Evolutionary conservation across 352 stramenopile species (phyloP), one percentile per base, ranked within the genome.

Genomic region (Globisporangium mamillatum): DNA sequence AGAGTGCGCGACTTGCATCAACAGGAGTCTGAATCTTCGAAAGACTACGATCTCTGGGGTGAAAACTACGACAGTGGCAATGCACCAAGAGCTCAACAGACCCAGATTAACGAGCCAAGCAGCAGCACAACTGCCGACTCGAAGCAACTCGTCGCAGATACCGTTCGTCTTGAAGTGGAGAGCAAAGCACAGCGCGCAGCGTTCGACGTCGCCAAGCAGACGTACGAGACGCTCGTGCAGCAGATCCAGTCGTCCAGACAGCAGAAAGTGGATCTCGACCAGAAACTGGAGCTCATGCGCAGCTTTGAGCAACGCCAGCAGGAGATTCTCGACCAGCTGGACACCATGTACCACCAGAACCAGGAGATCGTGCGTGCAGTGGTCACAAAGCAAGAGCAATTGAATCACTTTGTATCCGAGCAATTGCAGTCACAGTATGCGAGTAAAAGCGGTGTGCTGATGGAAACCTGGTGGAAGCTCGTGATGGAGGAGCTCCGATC

Each of bases 221-320:
- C 64, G 20, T 72, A 72, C 44, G 70, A 62, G 14, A 63, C 75
- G 36, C 27, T 75, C 9, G 44, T 10, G 2, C 62, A 74, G 5
- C 63, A 76, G 29, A 65, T 82, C 6, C 61, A 73, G 27, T 36
- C 64, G 6, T 61, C 68, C 10, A 66, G 53, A 6, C 53, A 77
- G 64, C 69, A 76, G 29, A 83, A 82, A 58, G 60, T 72, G 46
- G 67, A 80, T 4, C 69, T 86, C 4, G 72, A 82, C 4, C 29
- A 77, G n/a, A 79, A 83, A 44, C 60, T 86, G 4, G 74, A 76
- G 34, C 67, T 81, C 34, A 76, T 86, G 66, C 74, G 72, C 50
- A 76, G 46, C 24, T 86, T 86, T 52, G 74, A 81, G 4, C 71
- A 75, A 14, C 76, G 78, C 1, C 78, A 86, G 63, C 58, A 72